Conservation (phyloP, 148 eudicot genomes). For the Agrostemma githago region DNA sequence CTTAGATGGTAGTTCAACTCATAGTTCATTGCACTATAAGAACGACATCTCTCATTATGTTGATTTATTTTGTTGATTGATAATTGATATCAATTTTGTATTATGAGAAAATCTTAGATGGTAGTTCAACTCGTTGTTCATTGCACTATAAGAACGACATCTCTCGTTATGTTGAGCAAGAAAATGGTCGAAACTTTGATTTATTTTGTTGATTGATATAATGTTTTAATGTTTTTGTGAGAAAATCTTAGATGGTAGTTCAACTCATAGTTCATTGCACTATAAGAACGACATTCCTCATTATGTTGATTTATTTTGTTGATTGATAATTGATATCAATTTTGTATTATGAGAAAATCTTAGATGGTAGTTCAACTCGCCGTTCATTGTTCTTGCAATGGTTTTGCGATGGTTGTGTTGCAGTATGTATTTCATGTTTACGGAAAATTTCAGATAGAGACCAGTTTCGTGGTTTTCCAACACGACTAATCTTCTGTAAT, state of each 20-base stretch:
- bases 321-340: not conserved
- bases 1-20: too few relatives aligned
- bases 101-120: not conserved
- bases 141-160: not conserved
- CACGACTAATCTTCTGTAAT: not conserved
- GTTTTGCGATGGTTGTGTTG: not conserved
- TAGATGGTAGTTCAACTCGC: too few relatives aligned
- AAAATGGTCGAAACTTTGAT: not conserved
- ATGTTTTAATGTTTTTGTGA: too few relatives aligned
- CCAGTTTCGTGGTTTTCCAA: not conserved
- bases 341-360: too few relatives aligned
- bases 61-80: too few relatives aligned
- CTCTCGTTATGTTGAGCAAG: too few relatives aligned
- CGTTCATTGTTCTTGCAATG: not conserved
- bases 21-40: too few relatives aligned
- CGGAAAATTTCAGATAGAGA: not conserved
- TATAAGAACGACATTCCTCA: too few relatives aligned
- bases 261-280: too few relatives aligned
- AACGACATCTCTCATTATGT: too few relatives aligned
- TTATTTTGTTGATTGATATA: not conserved
- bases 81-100: not conserved
- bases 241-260: too few relatives aligned
- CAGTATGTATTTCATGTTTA: not conserved
- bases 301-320: too few relatives aligned
- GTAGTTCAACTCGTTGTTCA: not conserved